Conservation (phyloP, 2,329 filamentous ascomycete genomes). For the Didymella keratinophila region DNA sequence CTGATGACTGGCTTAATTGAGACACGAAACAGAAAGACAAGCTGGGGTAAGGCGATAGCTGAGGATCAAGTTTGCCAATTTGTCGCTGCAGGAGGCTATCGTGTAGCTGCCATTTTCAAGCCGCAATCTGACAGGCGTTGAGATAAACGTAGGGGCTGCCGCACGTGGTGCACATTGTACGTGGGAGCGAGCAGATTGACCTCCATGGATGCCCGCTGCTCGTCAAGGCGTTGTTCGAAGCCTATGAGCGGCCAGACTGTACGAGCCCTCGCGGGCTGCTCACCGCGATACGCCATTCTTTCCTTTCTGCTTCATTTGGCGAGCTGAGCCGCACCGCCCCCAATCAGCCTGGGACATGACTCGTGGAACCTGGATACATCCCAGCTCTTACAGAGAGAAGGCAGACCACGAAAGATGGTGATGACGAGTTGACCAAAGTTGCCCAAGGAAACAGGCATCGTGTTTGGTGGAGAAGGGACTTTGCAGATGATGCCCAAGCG, state of each 20-base stretch:
- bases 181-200: neutral
- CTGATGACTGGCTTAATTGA: constrained; percentile 6
- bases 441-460: neutral
- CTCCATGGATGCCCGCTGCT: neutral
- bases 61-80: neutral
- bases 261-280: neutral
- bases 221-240: neutral
- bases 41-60: neutral
- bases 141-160: neutral
- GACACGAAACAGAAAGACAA: neutral
- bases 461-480: neutral
- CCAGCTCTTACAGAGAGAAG: neutral
- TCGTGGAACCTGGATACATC: neutral
- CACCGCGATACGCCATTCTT: constrained; percentile 5
- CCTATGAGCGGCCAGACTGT: constrained; percentile 5
- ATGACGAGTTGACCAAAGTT: neutral
- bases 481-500: neutral
- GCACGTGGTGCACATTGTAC: neutral
- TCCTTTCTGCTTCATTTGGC: neutral
- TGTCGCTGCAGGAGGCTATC: neutral
- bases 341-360: neutral
- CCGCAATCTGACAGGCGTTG: constrained; percentile 1
- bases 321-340: neutral
- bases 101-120: constrained; percentile 3
- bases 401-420: neutral